Percentiles rank a stretch among this genome's conserved stretches.
These are phyloP conservation scores for Malbranchea cinnamomea DNA, from an alignment of 2,329 filamentous ascomycete genomes.

Conservation along the genomic window DNA sequence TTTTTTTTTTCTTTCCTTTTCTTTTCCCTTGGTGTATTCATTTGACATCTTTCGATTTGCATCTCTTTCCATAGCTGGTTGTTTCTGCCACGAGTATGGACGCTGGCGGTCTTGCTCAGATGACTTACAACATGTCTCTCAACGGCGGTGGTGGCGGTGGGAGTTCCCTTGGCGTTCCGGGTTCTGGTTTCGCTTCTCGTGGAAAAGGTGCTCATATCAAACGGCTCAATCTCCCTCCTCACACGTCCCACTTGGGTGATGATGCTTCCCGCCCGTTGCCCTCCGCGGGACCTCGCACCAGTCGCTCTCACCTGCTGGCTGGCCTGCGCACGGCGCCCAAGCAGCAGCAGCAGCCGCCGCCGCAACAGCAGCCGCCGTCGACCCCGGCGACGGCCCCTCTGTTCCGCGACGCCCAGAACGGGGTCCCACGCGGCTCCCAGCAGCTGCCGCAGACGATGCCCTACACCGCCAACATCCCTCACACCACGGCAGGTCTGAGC, in stretches of 20 bases:
- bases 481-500: constrained; percentile 32
- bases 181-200: constrained; percentile 71
- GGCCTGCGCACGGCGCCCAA: constrained; percentile 89
- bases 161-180: constrained; percentile 62
- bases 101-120: constrained; percentile 98
- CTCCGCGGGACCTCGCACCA: constrained; percentile 74
- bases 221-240: constrained; percentile 65
- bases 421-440: constrained; percentile 14
- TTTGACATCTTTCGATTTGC: background rate
- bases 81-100: constrained; percentile 43
- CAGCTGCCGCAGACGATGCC: constrained; percentile 30
- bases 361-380: no score
- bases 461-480: constrained; percentile 42
- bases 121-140: constrained; percentile 73
- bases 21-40: constrained; percentile 11
- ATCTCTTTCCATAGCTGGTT: constrained; percentile 12
- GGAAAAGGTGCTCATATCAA: constrained; percentile 77
- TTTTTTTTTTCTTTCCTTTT: constrained; percentile 5
- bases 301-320: constrained; percentile 84
- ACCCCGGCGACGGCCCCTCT: constrained; percentile 53
- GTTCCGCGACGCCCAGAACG: constrained; percentile 33
- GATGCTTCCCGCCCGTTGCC: constrained; percentile 50
- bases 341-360: no score
- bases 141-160: no score
- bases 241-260: constrained; percentile 54